Percentiles rank a stretch among this genome's conserved stretches.
Evolutionary conservation across 2,329 filamentous ascomycete species (phyloP).

Genomic region (Phyllosticta capitalensis): DNA sequence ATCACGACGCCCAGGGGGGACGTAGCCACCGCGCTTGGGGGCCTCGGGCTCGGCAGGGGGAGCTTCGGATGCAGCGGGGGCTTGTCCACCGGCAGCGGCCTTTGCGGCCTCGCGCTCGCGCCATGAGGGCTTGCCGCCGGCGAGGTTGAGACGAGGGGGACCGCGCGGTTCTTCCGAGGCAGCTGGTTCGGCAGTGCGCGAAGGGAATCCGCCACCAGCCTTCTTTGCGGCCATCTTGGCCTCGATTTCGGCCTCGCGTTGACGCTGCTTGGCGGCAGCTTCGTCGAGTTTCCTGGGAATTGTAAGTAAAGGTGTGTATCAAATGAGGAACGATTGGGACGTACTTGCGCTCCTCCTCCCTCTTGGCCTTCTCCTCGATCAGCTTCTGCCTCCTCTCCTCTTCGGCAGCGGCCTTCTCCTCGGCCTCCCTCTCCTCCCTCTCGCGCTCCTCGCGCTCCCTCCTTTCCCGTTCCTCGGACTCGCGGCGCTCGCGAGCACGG

Average conservation of each 20-base stretch:
- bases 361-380: slow-evolving; percentile 57
- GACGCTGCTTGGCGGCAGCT: slow-evolving; percentile 56
- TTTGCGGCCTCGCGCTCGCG: slow-evolving; percentile 58
- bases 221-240: slow-evolving; percentile 60
- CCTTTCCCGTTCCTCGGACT: slow-evolving; percentile 76
- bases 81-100: slow-evolving; percentile 18
- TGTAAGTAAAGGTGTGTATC: slow-evolving; percentile 24
- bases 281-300: slow-evolving; percentile 50
- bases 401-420: slow-evolving; percentile 70
- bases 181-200: slow-evolving; percentile 24
- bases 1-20: slow-evolving; percentile 37
- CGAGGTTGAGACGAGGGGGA: slow-evolving; percentile 53
- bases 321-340: slow-evolving; percentile 19
- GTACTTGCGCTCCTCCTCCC: slow-evolving; percentile 51
- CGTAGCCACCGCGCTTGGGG: slow-evolving; percentile 33
- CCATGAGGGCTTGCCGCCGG: slow-evolving; percentile 58
- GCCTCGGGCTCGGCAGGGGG: slow-evolving; percentile 25
- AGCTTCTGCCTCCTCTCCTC: slow-evolving; percentile 69
- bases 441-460: slow-evolving; percentile 77
- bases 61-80: slow-evolving; percentile 23
- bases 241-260: slow-evolving; percentile 76
- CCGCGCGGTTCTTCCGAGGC: slow-evolving; percentile 40
- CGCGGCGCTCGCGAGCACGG: slow-evolving; percentile 70
- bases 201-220: slow-evolving; percentile 12
- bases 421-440: slow-evolving; percentile 67